Base-by-base conservation (phyloP, 352 stramenopile species). In the Phytopythium sindhum region DNA sequence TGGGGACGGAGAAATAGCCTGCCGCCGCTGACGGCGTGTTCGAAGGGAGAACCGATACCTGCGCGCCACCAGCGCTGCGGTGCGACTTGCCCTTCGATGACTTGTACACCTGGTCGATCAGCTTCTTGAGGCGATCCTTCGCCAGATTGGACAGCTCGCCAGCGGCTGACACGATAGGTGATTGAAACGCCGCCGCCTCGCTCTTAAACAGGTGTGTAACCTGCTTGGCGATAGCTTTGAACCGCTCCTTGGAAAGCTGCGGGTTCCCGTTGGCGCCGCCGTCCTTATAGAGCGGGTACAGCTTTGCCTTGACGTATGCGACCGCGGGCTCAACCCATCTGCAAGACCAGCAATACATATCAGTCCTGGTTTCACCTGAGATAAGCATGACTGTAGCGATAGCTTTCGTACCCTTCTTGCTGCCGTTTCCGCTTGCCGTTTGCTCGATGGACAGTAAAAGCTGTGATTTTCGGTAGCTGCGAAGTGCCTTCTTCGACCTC, bases 211-310 rank as follows among this genome's bases (percentile, higher is more conserved):
- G 39, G 14, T 81, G 63, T 7, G 75, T 47, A 9, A 91, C 84
- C 65, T 90, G 67, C 65, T 89, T 92, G 2, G 92, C 83, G 33
- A 95, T 86, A n/a, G 57, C 45, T 54, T 91, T 95, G 64, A 92
- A 95, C 0, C 74, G 76, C 31, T 95, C 86, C 66, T 87, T 85
- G 5, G 84, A 81, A 55, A 95, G 74, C 19, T 79, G 76, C n/a
- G 62, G 67, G 26, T 58, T 56, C 3, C 80, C 77, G 23, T 48
- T 59, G 31, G 10, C n/a, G 1, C 70, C 71, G 39, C 64, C 74
- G 21, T 86, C 68, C 31, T 91, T 91, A 73, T 93, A 93, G 3
- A 89, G 60, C 1, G 86, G 86, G 59, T 95, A 93, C 24, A 95
- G 53, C 63, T 93, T 93, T 1, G 65, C 68, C 47, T 93, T 95